Conservation (phyloP, 1,284 basidiomycete genomes). For the Sutorius eximius region DNA sequence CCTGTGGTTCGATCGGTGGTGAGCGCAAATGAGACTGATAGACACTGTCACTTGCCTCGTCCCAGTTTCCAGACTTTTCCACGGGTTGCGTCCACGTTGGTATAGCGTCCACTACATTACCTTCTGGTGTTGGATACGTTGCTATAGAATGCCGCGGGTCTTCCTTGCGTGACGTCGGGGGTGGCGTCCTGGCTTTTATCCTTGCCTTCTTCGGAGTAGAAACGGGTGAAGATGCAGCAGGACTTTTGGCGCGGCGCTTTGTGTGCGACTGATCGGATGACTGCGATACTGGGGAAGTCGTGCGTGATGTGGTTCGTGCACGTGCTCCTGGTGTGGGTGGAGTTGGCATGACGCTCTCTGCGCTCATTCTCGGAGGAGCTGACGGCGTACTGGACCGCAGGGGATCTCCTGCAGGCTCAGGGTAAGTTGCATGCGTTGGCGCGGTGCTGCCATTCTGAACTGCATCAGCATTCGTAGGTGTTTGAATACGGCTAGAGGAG, state of each 20-base stretch:
- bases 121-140: slow-evolving; percentile 58
- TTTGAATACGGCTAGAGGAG: slow-evolving; percentile 25
- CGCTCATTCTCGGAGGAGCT: slow-evolving; percentile 25
- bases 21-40: slow-evolving; percentile 6
- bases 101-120: slow-evolving; percentile 62
- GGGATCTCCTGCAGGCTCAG: slow-evolving; percentile 25
- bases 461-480: slow-evolving; percentile 22
- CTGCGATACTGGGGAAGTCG: slow-evolving; percentile 28
- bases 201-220: slow-evolving; percentile 42
- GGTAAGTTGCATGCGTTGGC: slow-evolving; percentile 42
- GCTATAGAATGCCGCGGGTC: slow-evolving; percentile 50
- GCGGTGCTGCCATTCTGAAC: slow-evolving; percentile 24
- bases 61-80: slow-evolving; percentile 67
- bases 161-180: slow-evolving; percentile 29
- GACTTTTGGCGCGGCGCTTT: slow-evolving; percentile 48
- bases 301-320: slow-evolving; percentile 21
- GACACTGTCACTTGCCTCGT: slow-evolving; percentile 54
- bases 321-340: slow-evolving; percentile 17
- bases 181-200: slow-evolving; percentile 36
- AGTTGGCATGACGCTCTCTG: slow-evolving; percentile 33
- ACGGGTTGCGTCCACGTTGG: slow-evolving; percentile 76
- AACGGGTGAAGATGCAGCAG: slow-evolving; percentile 35
- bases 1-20: slow-evolving; percentile 30
- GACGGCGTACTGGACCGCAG: slow-evolving; percentile 26
- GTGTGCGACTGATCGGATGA: slow-evolving; percentile 32